These are phyloP conservation scores for Diaporthe helianthi DNA, from an alignment of 2,329 filamentous ascomycete genomes.

Conservation along the genomic window DNA sequence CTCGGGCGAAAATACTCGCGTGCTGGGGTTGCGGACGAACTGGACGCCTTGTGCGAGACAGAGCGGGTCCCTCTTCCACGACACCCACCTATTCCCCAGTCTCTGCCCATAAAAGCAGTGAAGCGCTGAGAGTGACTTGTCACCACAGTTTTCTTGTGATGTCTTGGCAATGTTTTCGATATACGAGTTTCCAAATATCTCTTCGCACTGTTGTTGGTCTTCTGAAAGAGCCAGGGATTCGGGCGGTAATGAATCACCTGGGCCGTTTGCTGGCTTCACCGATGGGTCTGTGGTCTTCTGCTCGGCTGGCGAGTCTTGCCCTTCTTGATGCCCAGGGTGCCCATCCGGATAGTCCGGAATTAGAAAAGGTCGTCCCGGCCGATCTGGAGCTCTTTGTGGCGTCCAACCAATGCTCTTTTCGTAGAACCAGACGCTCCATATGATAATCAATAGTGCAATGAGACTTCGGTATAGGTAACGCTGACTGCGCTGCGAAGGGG, in stretches of 20 bases:
- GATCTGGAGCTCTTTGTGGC: no score
- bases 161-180: background rate
- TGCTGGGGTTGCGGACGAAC: background rate
- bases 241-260: background rate
- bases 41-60: background rate
- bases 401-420: background rate
- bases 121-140: background rate
- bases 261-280: no score
- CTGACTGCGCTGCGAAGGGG: background rate
- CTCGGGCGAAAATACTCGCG: background rate
- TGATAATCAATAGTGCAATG: background rate
- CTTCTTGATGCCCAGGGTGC: background rate
- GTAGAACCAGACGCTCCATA: background rate
- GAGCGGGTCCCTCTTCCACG: background rate
- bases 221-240: background rate
- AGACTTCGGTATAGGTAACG: background rate
- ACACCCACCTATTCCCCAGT: background rate
- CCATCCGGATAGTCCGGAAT: background rate
- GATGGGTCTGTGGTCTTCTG: background rate
- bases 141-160: background rate
- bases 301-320: background rate
- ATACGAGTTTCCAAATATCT: background rate
- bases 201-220: background rate
- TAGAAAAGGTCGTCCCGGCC: background rate
- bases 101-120: background rate